These are phyloP conservation scores for Phytophthora pseudosyringae DNA, from an alignment of 352 stramenopile species.

Conservation along the genomic window DNA sequence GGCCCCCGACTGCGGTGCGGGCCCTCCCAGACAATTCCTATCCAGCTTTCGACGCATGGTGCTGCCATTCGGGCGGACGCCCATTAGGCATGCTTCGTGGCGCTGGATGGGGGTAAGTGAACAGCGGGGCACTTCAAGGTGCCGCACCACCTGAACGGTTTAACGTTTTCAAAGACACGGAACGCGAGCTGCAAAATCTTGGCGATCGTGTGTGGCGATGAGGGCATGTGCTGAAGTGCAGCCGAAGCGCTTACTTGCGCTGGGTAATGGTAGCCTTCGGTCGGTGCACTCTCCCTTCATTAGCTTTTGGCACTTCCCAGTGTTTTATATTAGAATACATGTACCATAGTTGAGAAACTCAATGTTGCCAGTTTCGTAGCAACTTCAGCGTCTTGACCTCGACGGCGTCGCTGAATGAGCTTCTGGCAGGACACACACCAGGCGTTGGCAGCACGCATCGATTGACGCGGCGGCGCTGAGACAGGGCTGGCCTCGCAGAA, in stretches of 20 bases:
- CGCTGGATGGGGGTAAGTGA: constrained; percentile 24
- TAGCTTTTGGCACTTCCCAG: background rate
- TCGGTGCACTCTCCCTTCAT: background rate
- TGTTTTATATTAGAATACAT: background rate
- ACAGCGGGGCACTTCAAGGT: constrained; percentile 17
- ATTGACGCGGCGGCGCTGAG: too few relatives aligned
- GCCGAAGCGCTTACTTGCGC: background rate
- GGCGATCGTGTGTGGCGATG: background rate
- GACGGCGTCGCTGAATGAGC: too few relatives aligned
- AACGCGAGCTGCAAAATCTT: constrained; percentile 8
- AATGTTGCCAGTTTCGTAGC: background rate
- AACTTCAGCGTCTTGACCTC: background rate
- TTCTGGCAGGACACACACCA: too few relatives aligned
- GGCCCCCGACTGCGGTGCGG: background rate
- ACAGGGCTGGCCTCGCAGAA: too few relatives aligned
- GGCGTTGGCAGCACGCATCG: too few relatives aligned
- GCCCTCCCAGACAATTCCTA: background rate
- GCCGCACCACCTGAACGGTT: constrained; percentile 21
- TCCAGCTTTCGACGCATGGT: background rate
- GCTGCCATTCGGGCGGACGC: background rate
- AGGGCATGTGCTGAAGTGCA: background rate
- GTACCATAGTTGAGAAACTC: background rate
- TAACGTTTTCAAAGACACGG: constrained; percentile 7
- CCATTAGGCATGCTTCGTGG: background rate
- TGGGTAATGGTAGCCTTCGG: too few relatives aligned